Conservation (phyloP, 768 basidiomycete species). For the Pulveroboletus sp. region DNA sequence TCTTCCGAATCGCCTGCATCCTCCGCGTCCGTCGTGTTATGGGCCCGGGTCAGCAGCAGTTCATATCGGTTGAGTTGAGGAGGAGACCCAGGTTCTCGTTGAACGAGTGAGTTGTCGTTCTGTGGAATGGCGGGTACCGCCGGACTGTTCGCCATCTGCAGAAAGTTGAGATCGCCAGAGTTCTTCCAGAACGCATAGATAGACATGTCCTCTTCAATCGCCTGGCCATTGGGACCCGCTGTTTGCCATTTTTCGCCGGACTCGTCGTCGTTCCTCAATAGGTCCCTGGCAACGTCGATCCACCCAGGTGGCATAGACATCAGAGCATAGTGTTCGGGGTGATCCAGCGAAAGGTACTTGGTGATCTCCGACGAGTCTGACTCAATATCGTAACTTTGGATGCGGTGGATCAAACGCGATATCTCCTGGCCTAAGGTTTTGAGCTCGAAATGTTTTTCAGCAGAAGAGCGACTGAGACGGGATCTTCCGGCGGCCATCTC, state of each 20-base stretch:
- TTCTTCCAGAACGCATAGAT: conserved; percentile 51
- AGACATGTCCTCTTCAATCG: conserved; percentile 23
- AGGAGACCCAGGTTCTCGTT: conserved; percentile 2
- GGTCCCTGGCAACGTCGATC: conserved; percentile 33
- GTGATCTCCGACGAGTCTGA: conserved; percentile 38
- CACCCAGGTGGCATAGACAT: conserved; percentile 46
- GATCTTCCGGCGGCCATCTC: conserved; percentile 44
- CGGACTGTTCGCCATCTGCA: conserved; percentile 22
- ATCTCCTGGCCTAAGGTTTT: conserved; percentile 48
- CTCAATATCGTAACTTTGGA: conserved; percentile 32
- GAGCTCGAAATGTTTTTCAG: conserved; percentile 35
- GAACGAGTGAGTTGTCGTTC: background rate
- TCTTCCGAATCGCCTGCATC: conserved; percentile 1
- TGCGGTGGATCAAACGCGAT: conserved; percentile 40
- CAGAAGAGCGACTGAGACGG: conserved; percentile 36
- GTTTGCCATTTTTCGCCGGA: conserved; percentile 35
- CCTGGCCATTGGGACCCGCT: conserved; percentile 27
- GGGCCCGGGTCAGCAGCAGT: conserved; percentile 2
- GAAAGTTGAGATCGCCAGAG: conserved; percentile 45
- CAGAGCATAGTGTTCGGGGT: conserved; percentile 46
- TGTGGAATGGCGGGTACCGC: background rate
- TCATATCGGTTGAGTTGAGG: conserved; percentile 18
- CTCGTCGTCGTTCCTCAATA: conserved; percentile 15
- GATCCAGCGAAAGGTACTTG: conserved; percentile 39
- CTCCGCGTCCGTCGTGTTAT: no score